Conservation (phyloP, 306 rosid species). For the Citrullus amarus region DNA sequence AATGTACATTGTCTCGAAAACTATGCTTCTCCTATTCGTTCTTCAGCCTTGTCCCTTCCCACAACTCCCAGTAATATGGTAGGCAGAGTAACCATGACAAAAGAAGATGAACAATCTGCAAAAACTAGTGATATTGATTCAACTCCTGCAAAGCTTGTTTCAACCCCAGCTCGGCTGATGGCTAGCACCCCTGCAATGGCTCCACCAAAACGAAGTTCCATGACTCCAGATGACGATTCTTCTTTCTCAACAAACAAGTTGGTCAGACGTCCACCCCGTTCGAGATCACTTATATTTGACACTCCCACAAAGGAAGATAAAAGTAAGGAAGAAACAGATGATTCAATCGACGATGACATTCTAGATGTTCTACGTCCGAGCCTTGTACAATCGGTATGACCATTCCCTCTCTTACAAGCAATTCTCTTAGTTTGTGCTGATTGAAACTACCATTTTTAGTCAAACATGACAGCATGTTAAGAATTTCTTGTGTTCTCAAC, state of each 20-base stretch:
- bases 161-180: conserved; percentile 52
- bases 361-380: conserved; percentile 40
- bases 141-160: conserved; percentile 40
- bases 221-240: conserved; percentile 39
- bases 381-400: conserved; percentile 66
- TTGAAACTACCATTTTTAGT: background rate
- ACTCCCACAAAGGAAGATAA: conserved; percentile 45
- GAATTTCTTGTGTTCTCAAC: background rate
- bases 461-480: background rate
- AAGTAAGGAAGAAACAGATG: conserved; percentile 13
- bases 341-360: conserved; percentile 27
- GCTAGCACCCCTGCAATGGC: conserved; percentile 41
- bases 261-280: conserved; percentile 38
- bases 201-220: conserved; percentile 38
- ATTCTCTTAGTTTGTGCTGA: background rate
- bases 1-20: background rate
- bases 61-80: conserved; percentile 36
- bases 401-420: background rate
- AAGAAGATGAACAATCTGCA: conserved; percentile 15
- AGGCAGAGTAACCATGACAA: conserved; percentile 9
- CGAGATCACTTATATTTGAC: conserved; percentile 59
- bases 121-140: conserved; percentile 14
- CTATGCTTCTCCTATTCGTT: conserved; percentile 13
- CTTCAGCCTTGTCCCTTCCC: conserved; percentile 5
- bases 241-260: conserved; percentile 28